A percentile compares a stretch with the other conserved stretches of the same genome.
Evolutionary conservation across 2,329 filamentous ascomycete genomes (phyloP).

Genomic region (Chrysoporthe austroafricana): DNA sequence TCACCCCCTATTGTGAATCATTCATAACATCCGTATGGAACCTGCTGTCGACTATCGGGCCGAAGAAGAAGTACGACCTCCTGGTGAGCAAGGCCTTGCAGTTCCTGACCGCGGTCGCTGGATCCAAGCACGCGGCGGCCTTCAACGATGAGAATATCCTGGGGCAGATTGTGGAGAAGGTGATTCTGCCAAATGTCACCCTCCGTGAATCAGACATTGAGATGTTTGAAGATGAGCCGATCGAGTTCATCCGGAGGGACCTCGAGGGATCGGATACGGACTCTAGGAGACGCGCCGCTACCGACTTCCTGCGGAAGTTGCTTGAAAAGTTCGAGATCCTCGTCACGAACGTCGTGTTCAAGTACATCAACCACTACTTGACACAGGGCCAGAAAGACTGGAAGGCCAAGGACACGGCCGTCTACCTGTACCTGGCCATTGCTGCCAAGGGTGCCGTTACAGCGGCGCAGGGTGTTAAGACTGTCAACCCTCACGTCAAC

Average conservation of each 20-base stretch:
- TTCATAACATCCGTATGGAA: constrained; percentile 94
- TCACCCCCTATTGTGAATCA: constrained; percentile 75
- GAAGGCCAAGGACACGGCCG: constrained; percentile 98
- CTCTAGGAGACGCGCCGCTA: constrained; percentile 87
- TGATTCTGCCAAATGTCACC: constrained; percentile 90
- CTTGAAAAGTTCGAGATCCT: constrained; percentile 85
- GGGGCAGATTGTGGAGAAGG: constrained; percentile 90
- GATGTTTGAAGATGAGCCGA: constrained; percentile 97
- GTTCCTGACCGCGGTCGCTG: constrained; percentile 89
- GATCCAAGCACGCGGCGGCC: constrained; percentile 74
- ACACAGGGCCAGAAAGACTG: constrained; percentile 81
- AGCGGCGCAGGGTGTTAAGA: constrained; percentile 85
- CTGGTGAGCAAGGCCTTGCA: constrained; percentile 93
- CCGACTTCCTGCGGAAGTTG: constrained; percentile 88
- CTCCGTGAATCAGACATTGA: constrained; percentile 93
- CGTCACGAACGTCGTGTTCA: constrained; percentile 85
- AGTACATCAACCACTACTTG: constrained; percentile 86
- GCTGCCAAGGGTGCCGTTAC: constrained; percentile 91
- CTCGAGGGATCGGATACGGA: constrained; percentile 96
- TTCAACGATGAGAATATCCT: constrained; percentile 85
- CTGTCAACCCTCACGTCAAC: constrained; percentile 83
- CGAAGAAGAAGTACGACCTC: constrained; percentile 90
- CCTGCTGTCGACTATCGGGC: constrained; percentile 81
- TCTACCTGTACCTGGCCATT: constrained; percentile 93
- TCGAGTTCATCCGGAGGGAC: constrained; percentile 95